phyloP scores from a whole-genome alignment of 306 rosid genomes.

The Boehmeria nivea region DNA sequence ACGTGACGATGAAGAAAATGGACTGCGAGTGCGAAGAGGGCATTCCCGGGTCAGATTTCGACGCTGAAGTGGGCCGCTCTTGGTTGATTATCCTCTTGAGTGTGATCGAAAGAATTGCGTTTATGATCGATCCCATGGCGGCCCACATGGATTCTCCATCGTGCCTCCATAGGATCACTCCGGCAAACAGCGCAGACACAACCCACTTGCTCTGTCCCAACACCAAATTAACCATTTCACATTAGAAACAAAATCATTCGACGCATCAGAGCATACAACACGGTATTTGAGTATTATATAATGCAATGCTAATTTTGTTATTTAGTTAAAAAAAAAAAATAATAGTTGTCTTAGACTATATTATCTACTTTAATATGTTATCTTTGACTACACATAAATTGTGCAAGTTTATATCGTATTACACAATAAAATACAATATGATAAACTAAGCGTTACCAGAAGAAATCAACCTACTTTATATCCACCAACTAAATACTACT shows the following conservation, averaged over 20 bases:
- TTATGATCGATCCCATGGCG: slow-evolving; percentile 60
- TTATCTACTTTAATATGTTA: neutral
- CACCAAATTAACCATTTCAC: slow-evolving; percentile 15
- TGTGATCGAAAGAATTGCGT: slow-evolving; percentile 39
- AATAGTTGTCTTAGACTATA: no score
- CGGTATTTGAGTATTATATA: neutral
- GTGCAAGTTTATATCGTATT: no score
- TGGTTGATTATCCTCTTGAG: slow-evolving; percentile 73
- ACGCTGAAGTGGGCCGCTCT: slow-evolving; percentile 59
- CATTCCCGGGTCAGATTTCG: slow-evolving; percentile 90
- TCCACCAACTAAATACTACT: no score
- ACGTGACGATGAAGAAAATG: slow-evolving; percentile 52
- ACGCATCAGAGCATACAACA: neutral
- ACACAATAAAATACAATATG: no score
- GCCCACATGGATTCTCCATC: slow-evolving; percentile 80
- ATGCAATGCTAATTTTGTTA: no score
- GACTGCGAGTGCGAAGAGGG: slow-evolving; percentile 88
- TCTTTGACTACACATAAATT: neutral
- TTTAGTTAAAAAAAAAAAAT: no score
- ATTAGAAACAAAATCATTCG: neutral
- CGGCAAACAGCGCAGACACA: slow-evolving; percentile 45
- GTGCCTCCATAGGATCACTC: slow-evolving; percentile 66
- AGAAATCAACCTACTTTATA: no score
- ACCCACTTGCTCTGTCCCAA: slow-evolving; percentile 85
- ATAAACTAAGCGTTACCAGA: no score